These are phyloP conservation scores for Sclerotinia glacialis DNA, from an alignment of 2,329 filamentous ascomycete genomes.

Conservation along the genomic window DNA sequence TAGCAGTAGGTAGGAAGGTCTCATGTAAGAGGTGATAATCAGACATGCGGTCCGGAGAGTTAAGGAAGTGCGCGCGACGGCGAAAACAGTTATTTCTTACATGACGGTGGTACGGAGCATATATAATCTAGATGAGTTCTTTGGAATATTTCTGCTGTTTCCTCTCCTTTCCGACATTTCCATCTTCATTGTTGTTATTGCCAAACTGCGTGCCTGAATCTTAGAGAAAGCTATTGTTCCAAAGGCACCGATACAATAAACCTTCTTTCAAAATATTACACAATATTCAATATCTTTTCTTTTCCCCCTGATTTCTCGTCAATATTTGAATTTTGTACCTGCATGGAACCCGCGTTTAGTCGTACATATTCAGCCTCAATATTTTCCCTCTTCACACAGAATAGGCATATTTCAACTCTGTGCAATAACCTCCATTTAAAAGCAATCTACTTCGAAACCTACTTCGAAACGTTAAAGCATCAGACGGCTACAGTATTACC, in stretches of 20 bases:
- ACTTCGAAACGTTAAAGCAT: background rate
- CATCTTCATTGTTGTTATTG: background rate
- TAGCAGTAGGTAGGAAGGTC: background rate
- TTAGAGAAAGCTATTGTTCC: background rate
- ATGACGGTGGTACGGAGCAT: background rate
- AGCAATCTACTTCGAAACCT: background rate
- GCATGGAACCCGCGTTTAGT: constrained; percentile 5
- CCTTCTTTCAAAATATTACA: background rate
- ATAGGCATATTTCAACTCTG: background rate
- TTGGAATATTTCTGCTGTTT: background rate
- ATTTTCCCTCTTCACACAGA: background rate
- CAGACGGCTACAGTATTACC: background rate
- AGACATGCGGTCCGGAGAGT: background rate
- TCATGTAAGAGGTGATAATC: background rate
- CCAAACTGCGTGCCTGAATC: background rate
- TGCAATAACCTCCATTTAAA: background rate
- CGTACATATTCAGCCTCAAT: background rate
- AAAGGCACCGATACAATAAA: background rate
- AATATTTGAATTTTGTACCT: constrained; percentile 5
- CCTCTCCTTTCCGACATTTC: background rate
- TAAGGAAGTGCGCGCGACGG: background rate
- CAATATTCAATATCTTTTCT: background rate
- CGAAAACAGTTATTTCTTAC: background rate
- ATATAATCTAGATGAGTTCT: background rate
- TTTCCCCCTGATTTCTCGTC: background rate